Percentiles rank a stretch among this genome's conserved stretches.
Conservation (phyloP, 2,329 filamentous ascomycete species). For the Byssochlamys sp. region DNA sequence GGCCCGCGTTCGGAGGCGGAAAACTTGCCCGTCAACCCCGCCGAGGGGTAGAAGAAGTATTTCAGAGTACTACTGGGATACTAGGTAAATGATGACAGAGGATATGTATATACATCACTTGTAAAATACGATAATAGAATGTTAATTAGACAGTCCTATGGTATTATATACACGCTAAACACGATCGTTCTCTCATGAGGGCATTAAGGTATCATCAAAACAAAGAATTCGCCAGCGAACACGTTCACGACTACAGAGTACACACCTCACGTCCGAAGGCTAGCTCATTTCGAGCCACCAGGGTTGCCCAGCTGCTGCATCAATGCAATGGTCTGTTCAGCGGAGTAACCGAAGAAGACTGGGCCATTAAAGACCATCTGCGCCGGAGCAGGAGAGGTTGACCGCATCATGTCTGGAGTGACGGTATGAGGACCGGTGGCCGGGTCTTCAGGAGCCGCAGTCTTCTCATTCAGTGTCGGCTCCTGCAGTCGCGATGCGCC, state of each 20-base stretch:
- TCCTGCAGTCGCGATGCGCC: neutral
- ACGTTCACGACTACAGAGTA: neutral
- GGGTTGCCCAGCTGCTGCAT: constrained; percentile 48
- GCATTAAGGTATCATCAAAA: neutral
- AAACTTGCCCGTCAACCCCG: neutral
- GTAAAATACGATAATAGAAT: neutral
- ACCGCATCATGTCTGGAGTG: constrained; percentile 6
- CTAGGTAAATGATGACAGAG: too few relatives aligned
- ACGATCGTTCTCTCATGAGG: neutral
- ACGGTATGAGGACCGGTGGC: constrained; percentile 2
- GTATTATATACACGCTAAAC: neutral
- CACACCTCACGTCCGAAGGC: neutral
- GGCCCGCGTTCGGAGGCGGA: neutral
- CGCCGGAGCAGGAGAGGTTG: constrained; percentile 30
- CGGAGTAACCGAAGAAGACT: constrained; percentile 83
- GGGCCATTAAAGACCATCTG: constrained; percentile 86
- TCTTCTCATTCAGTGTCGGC: neutral
- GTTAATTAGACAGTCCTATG: neutral
- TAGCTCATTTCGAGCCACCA: constrained; percentile 6
- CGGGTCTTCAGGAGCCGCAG: neutral
- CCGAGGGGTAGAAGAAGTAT: neutral
- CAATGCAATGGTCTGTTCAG: constrained; percentile 69
- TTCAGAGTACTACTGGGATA: too few relatives aligned
- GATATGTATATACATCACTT: neutral
- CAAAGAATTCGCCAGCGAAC: neutral